Percentiles rank a stretch among this genome's conserved stretches.
Conservation (phyloP, 2,329 filamentous ascomycete species). For the Lasiodiplodia theobromae region DNA sequence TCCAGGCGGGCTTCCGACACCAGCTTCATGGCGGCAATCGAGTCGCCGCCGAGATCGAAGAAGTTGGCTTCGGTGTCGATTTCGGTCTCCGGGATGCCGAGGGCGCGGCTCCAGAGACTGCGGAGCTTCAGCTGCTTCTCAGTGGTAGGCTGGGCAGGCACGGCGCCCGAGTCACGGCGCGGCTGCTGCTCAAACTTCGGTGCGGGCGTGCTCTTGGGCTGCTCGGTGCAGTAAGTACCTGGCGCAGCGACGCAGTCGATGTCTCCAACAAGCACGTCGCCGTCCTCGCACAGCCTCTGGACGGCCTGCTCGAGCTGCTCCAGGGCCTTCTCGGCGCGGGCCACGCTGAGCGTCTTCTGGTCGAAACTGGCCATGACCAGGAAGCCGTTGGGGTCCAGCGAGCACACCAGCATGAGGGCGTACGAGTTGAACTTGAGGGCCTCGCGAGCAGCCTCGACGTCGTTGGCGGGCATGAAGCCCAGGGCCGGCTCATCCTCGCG, state of each 20-base stretch:
- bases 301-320: conserved; percentile 61
- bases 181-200: conserved; percentile 39
- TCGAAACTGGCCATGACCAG: conserved; percentile 70
- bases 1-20: conserved; percentile 47
- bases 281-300: conserved; percentile 51
- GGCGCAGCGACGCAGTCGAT: conserved; percentile 48
- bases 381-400: conserved; percentile 63
- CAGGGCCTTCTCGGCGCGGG: conserved; percentile 63
- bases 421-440: conserved; percentile 65
- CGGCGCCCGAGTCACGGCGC: not conserved
- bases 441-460: conserved; percentile 65
- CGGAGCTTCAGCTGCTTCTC: conserved; percentile 39
- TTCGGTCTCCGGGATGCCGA: conserved; percentile 38
- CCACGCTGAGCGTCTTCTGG: conserved; percentile 61
- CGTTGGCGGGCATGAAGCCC: conserved; percentile 62
- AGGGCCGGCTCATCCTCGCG: conserved; percentile 53
- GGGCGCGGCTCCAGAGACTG: conserved; percentile 37
- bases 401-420: conserved; percentile 71
- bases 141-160: conserved; percentile 21
- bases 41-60: conserved; percentile 56
- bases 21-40: conserved; percentile 54
- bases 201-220: conserved; percentile 44
- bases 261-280: conserved; percentile 36
- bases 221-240: conserved; percentile 53
- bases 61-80: conserved; percentile 53